Percentiles rank a stretch among this genome's conserved stretches.
Evolutionary conservation across 306 rosid species (phyloP).

Genomic region (Ormosia semicastrata): DNA sequence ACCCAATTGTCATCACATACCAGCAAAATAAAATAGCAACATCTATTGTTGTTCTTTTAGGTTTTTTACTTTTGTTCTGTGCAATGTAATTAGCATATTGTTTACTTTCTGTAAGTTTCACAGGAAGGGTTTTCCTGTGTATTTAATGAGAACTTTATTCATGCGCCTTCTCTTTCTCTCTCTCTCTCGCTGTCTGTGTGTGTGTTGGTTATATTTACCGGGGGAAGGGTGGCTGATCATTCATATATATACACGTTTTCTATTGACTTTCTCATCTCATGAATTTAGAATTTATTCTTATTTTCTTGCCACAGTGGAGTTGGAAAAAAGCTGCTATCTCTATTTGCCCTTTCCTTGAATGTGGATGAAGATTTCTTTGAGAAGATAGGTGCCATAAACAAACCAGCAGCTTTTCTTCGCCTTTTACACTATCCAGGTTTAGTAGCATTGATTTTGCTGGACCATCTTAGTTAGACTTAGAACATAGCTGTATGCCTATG

Average conservation of each 20-base stretch:
- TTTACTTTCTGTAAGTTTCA: not conserved
- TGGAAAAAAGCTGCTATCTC: constrained; percentile 57
- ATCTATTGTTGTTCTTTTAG: no score
- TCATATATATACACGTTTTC: not conserved
- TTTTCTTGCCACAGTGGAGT: constrained; percentile 44
- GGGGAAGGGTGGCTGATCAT: not conserved
- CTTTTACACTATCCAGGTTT: constrained; percentile 86
- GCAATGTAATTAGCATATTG: not conserved
- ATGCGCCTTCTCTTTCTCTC: no score
- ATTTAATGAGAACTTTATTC: not conserved
- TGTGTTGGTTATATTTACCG: not conserved
- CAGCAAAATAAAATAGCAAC: not conserved
- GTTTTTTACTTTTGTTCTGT: not conserved
- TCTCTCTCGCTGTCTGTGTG: not conserved
- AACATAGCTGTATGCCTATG: not conserved
- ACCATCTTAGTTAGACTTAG: not conserved
- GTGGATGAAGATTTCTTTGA: constrained; percentile 66
- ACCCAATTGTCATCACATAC: no score
- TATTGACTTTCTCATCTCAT: not conserved
- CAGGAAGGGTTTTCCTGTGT: not conserved
- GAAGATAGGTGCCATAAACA: constrained; percentile 52
- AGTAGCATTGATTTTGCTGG: not conserved
- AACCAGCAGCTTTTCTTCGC: constrained; percentile 59
- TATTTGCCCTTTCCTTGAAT: constrained; percentile 71
- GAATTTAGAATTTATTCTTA: constrained; percentile 3